phyloP scores from a whole-genome alignment of 345 rosid genomes.

The Linum trigynum region DNA sequence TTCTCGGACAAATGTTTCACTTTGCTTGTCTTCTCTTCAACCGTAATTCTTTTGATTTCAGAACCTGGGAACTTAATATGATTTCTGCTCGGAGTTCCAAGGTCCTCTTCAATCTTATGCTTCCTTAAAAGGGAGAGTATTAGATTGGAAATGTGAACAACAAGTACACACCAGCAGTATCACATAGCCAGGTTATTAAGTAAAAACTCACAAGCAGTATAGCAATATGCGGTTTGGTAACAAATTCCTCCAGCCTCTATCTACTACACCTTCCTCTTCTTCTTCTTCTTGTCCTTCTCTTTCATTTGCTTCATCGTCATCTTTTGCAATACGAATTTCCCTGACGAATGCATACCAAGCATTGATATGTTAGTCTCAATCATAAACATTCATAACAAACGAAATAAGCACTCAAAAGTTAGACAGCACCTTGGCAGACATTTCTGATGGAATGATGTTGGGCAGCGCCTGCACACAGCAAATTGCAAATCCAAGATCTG shows the following conservation, averaged over 20 bases:
- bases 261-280: slow-evolving; percentile 32
- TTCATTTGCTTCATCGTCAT: not conserved
- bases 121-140: slow-evolving; percentile 29
- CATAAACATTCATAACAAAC: not conserved
- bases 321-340: slow-evolving; percentile 39
- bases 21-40: slow-evolving; percentile 23
- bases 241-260: slow-evolving; percentile 81
- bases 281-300: slow-evolving; percentile 16
- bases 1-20: slow-evolving; percentile 27
- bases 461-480: slow-evolving; percentile 94
- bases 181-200: not conserved
- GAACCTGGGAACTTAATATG: slow-evolving; percentile 59
- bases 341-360: slow-evolving; percentile 23
- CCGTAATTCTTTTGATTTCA: slow-evolving; percentile 24
- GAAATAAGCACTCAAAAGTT: not conserved
- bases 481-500: slow-evolving; percentile 46
- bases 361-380: slow-evolving; percentile 9
- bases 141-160: not conserved
- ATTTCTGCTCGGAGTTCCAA: slow-evolving; percentile 71
- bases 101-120: slow-evolving; percentile 52
- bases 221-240: slow-evolving; percentile 62
- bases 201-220: slow-evolving; percentile 68
- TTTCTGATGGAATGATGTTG: slow-evolving; percentile 76
- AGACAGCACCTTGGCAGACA: slow-evolving; percentile 71
- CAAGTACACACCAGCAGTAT: not conserved